These are phyloP conservation scores for Rhizopus delemar DNA, from an alignment of 371 early-diverging fungal species.

Conservation along the genomic window DNA sequence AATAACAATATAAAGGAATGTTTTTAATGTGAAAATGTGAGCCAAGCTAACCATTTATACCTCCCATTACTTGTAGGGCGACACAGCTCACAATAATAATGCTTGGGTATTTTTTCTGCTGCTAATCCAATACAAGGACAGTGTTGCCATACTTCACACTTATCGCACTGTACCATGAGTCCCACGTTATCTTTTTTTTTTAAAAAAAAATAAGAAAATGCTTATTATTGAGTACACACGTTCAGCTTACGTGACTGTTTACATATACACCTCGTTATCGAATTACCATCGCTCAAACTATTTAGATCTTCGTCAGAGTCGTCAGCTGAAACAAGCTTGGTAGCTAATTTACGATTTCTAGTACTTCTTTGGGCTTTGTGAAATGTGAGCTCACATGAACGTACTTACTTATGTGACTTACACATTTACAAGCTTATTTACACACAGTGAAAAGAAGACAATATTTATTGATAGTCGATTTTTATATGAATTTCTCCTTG, in stretches of 20 bases:
- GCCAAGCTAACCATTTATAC: constrained; percentile 8
- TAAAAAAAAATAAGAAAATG: constrained; percentile 11
- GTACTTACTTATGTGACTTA: neutral
- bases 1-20: constrained; percentile 2
- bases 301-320: constrained; percentile 25
- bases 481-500: constrained; percentile 40
- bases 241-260: constrained; percentile 64
- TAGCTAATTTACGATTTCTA: constrained; percentile 18
- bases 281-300: constrained; percentile 58
- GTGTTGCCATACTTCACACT: constrained; percentile 91
- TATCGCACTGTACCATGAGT: constrained; percentile 88
- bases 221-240: constrained; percentile 6
- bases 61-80: constrained; percentile 52
- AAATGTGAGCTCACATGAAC: neutral
- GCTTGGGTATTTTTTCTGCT: constrained; percentile 73
- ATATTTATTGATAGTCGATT: constrained; percentile 16
- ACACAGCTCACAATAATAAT: constrained; percentile 88
- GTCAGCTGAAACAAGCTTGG: constrained; percentile 19
- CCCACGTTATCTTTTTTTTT: constrained; percentile 62
- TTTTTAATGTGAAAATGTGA: neutral
- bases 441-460: neutral
- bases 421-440: neutral
- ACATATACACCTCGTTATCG: constrained; percentile 84
- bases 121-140: constrained; percentile 78
- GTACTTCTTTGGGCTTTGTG: constrained; percentile 15